Percentiles rank a stretch among this genome's conserved stretches.
Conservation (phyloP, 2,329 filamentous ascomycete genomes). For the Moelleriella libera region DNA sequence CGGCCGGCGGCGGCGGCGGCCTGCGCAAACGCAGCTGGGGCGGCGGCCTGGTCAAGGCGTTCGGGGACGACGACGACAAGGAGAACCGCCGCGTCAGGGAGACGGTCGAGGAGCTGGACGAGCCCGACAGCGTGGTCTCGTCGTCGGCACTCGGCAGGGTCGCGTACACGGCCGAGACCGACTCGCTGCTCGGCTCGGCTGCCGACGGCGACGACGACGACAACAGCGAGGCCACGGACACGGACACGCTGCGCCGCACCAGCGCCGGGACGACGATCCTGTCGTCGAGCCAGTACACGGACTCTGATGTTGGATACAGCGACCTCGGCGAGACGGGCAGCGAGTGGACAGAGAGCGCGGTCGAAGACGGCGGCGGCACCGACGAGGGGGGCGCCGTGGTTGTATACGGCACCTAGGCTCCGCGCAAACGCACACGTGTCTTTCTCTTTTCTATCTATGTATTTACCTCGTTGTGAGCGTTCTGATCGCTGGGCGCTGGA, state of each 20-base stretch:
- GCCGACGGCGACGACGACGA: constrained; percentile 8
- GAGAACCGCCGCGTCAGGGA: constrained; percentile 51
- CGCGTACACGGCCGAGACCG: constrained; percentile 4
- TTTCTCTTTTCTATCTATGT: background rate
- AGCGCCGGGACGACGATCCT: constrained; percentile 35
- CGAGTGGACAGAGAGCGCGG: constrained; percentile 33
- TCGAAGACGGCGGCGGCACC: constrained; percentile 6
- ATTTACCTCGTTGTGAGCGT: background rate
- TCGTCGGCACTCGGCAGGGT: constrained; percentile 2
- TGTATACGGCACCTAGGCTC: constrained; percentile 13
- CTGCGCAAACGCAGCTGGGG: constrained; percentile 60
- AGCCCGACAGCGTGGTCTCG: constrained; percentile 12
- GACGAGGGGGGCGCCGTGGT: constrained; percentile 18
- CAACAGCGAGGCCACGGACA: constrained; percentile 27
- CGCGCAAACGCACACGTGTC: background rate
- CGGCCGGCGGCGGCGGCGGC: constrained; percentile 33
- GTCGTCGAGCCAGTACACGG: constrained; percentile 24
- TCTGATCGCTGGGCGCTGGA: background rate
- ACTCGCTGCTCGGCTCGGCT: constrained; percentile 7
- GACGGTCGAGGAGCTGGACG: constrained; percentile 41
- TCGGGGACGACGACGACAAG: constrained; percentile 41
- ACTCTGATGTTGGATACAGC: constrained; percentile 21
- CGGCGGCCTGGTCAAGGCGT: constrained; percentile 31
- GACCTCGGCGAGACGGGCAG: constrained; percentile 28
- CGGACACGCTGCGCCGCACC: constrained; percentile 31